Conservation (phyloP, 495 filamentous ascomycete species). For the Staphylotrichum tortipilum region DNA sequence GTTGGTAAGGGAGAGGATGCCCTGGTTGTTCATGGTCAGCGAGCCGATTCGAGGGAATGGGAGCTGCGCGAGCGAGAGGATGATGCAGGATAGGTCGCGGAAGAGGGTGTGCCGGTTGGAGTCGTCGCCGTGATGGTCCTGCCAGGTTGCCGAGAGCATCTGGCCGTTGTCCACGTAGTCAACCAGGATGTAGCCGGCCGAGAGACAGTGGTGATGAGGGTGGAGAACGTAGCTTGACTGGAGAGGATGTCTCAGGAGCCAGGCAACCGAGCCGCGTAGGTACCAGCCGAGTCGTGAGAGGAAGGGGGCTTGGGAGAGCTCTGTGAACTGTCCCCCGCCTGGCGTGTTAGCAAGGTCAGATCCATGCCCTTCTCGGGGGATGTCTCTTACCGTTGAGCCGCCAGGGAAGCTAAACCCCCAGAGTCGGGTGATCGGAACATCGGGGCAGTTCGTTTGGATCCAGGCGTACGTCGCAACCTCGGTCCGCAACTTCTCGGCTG, state of each 20-base stretch:
- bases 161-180: conserved; percentile 18
- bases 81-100: neutral
- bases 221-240: neutral
- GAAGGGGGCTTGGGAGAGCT: too few species aligned
- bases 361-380: too few species aligned
- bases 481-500: neutral
- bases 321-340: too few species aligned
- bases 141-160: conserved; percentile 32
- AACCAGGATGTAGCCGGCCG: conserved; percentile 15
- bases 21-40: neutral
- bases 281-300: too few species aligned
- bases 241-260: neutral
- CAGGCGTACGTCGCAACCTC: neutral
- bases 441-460: neutral
- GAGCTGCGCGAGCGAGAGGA: neutral
- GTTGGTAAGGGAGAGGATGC: neutral
- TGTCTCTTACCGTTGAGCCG: neutral
- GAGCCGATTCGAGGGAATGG: neutral
- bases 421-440: neutral
- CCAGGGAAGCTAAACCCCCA: neutral
- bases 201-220: neutral
- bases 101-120: conserved; percentile 12
- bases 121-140: conserved; percentile 11
- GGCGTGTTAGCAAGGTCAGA: neutral
- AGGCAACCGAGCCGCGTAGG: too few species aligned